Evolutionary conservation across 2,329 filamentous ascomycete species (phyloP), one percentile per base, ranked within the genome.

Genomic region (Aspergillus sp.): DNA sequence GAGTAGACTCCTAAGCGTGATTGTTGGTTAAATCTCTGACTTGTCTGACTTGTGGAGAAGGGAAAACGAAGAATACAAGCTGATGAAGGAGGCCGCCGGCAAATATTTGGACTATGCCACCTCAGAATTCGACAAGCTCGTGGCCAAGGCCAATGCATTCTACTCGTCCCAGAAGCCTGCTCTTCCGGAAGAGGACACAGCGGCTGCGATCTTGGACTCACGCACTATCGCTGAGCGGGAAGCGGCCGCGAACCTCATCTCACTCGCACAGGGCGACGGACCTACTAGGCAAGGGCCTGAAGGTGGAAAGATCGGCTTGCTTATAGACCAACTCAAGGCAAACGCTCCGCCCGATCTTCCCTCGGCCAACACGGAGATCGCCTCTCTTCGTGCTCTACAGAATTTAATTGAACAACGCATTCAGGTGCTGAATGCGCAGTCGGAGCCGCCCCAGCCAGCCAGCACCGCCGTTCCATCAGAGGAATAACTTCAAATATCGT

Each of bases 301-400:
- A 15, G 59, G 65, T 12, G 64, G 62, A 55, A 67, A 65, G 47
- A 67, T 72, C 41, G 63, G 55, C 50, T 66, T 70, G n/a, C 64
- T 76, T 32, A 69, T 76, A 38, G 70, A 74, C 51, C 67, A 72
- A 41, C 62, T 76, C n/a, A 66, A 69, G 58, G 68, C 71, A 5
- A 64, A 65, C 30, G 67, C 67, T 15, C 68, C 72, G 12, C 64
- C 67, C 10, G 62, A 65, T 48, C 55, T 71, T n/a, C 69, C 70
- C 28, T 61, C 64, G 38, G 64, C 69, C 25, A 62, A 68, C 30
- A 70, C 63, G 32, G 74, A 76, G 59, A 62, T 74, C 39, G 67
- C 70, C 7, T 69, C 72, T 21, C 69, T 76, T 39, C 69, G 65
- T 19, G 64, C 69, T 36, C 61, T 76, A 49, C 70, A 74, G 55